A percentile compares a stretch with the other conserved stretches of the same genome.
These are phyloP conservation scores for Aspergillus fumigatus DNA, from an alignment of 2,329 filamentous ascomycete genomes.

Conservation along the genomic window DNA sequence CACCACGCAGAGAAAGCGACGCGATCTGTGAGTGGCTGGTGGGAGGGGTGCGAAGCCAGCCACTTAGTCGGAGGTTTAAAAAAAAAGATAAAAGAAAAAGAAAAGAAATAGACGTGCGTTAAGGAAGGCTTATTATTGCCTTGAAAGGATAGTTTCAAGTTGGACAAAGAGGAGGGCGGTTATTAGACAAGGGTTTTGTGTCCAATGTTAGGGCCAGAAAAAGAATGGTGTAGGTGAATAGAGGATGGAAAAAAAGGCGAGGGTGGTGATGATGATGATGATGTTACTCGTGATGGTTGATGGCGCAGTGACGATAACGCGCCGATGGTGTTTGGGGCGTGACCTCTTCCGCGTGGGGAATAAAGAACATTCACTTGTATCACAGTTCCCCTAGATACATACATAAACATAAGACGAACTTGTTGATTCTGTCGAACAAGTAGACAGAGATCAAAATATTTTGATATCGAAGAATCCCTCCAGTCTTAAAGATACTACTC, in stretches of 20 bases:
- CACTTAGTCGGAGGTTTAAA: slow-evolving; percentile 10
- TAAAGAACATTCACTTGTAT: background rate
- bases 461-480: background rate
- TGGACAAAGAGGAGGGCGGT: slow-evolving; percentile 1
- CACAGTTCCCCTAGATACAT: background rate
- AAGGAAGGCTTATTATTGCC: background rate
- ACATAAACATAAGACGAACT: background rate
- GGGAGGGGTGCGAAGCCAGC: slow-evolving; percentile 12
- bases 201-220: slow-evolving; percentile 2
- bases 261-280: slow-evolving; percentile 11
- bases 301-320: slow-evolving; percentile 3
- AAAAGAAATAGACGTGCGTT: background rate
- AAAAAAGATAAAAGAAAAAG: background rate
- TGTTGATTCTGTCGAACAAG: background rate
- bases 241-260: slow-evolving; percentile 2
- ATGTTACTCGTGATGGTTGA: background rate
- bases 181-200: slow-evolving; percentile 1
- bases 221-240: slow-evolving; percentile 1
- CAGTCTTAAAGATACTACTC: background rate
- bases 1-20: slow-evolving; percentile 24
- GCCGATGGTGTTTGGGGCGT: slow-evolving; percentile 1
- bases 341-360: background rate
- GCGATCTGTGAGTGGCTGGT: slow-evolving; percentile 16
- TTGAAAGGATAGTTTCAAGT: background rate
- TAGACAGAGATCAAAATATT: background rate